Percentiles rank a stretch among this genome's conserved stretches.
Evolutionary conservation across 805 yeast genomes (phyloP).

Genomic region (Lipomyces yamadae): DNA sequence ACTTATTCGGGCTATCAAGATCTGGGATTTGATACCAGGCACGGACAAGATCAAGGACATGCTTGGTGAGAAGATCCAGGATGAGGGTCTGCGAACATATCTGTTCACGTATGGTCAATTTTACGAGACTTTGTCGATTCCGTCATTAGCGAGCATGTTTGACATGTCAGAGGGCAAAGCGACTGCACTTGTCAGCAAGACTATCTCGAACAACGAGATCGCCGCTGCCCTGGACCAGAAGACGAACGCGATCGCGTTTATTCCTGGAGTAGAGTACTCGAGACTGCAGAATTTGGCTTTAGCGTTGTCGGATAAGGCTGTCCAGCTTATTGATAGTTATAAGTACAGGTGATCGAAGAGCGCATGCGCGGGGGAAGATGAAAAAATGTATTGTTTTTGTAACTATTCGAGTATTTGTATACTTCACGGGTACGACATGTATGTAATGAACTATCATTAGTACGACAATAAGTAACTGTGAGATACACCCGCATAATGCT

Average conservation of each 20-base stretch:
- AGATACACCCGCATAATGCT: background rate
- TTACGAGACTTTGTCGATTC: conserved; percentile 73
- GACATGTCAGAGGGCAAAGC: conserved; percentile 63
- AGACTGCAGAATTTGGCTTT: conserved; percentile 87
- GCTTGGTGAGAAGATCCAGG: conserved; percentile 78
- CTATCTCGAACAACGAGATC: conserved; percentile 79
- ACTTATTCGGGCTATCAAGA: conserved; percentile 73
- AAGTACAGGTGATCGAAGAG: conserved; percentile 27
- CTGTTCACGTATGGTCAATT: conserved; percentile 80
- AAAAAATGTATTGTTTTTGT: conserved; percentile 3
- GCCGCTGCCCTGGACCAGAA: conserved; percentile 74
- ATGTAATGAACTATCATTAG: background rate
- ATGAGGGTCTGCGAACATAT: conserved; percentile 92
- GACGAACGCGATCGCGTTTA: conserved; percentile 66
- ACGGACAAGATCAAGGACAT: conserved; percentile 67
- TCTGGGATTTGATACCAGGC: conserved; percentile 83
- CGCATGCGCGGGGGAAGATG: background rate
- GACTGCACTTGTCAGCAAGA: conserved; percentile 66
- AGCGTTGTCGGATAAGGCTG: conserved; percentile 79
- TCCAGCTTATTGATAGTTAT: conserved; percentile 63
- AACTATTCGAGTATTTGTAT: background rate
- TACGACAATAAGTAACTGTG: background rate
- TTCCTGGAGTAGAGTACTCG: conserved; percentile 77
- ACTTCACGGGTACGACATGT: background rate
- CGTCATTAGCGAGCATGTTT: conserved; percentile 67